Conservation (phyloP, 2,329 filamentous ascomycete species). For the Rugonectria rugulosa region DNA sequence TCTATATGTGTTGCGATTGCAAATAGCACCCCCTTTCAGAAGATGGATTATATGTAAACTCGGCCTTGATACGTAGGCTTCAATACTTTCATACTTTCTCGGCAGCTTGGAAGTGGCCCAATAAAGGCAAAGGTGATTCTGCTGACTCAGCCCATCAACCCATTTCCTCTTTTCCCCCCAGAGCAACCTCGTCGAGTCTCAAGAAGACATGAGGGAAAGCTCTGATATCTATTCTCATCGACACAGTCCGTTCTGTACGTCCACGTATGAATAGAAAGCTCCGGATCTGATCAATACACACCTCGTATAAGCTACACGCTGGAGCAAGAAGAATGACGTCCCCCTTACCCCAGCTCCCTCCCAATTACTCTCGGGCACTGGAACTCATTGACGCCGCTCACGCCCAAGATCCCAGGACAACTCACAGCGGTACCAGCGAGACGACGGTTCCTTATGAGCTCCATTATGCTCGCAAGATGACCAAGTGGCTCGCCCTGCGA, state of each 20-base stretch:
- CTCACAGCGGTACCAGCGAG: slow-evolving; percentile 53
- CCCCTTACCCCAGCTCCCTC: slow-evolving; percentile 44
- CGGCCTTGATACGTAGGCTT: too few relatives aligned
- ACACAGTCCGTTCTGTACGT: too few relatives aligned
- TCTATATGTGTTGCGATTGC: too few relatives aligned
- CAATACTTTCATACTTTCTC: too few relatives aligned
- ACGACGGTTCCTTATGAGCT: slow-evolving; percentile 74
- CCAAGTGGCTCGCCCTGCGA: slow-evolving; percentile 70
- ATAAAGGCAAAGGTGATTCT: slow-evolving; percentile 24
- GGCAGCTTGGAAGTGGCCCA: too few relatives aligned
- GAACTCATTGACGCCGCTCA: slow-evolving; percentile 74
- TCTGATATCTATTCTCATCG: neutral
- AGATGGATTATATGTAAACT: too few relatives aligned
- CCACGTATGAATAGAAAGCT: too few relatives aligned
- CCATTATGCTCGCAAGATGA: slow-evolving; percentile 84
- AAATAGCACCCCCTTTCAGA: too few relatives aligned
- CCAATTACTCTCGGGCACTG: slow-evolving; percentile 61
- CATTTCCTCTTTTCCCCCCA: too few relatives aligned
- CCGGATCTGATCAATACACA: too few relatives aligned
- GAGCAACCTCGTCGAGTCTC: too few relatives aligned
- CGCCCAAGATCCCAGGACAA: slow-evolving; percentile 44
- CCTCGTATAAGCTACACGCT: neutral
- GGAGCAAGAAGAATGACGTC: slow-evolving; percentile 26
- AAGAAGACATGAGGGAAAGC: too few relatives aligned
- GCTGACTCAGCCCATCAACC: slow-evolving; percentile 38